Evolutionary conservation across 306 rosid genomes (phyloP).

Genomic region (Pterocarpus macrocarpus): DNA sequence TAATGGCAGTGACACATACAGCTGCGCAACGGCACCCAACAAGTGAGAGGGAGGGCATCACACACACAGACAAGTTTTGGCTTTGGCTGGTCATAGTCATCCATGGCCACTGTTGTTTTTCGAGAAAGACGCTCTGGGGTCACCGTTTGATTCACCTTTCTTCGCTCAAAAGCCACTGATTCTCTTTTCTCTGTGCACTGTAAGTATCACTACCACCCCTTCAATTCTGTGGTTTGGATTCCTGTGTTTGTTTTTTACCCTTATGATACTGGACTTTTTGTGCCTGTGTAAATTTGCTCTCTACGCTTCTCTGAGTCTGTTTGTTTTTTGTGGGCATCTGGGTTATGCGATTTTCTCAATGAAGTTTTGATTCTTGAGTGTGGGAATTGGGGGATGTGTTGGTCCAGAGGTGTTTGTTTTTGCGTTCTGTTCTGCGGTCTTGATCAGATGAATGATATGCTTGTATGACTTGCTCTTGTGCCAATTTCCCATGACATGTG

Average conservation of each 20-base stretch:
- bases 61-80: not conserved
- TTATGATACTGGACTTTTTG: not conserved
- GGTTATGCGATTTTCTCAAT: not conserved
- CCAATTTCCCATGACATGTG: constrained; percentile 30
- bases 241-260: not conserved
- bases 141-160: constrained; percentile 66
- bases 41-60: not conserved
- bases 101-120: constrained; percentile 8
- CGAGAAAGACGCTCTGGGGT: constrained; percentile 61
- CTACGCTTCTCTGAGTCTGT: not conserved
- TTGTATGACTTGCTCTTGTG: constrained; percentile 19
- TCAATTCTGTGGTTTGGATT: constrained; percentile 18
- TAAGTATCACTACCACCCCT: constrained; percentile 47
- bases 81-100: not conserved
- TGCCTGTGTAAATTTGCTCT: constrained; percentile 22
- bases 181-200: constrained; percentile 64
- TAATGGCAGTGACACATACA: constrained; percentile 6
- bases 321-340: constrained; percentile 28
- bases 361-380: constrained; percentile 38
- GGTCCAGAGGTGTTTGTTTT: too few relatives aligned
- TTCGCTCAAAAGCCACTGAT: constrained; percentile 56
- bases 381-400: constrained; percentile 28
- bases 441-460: constrained; percentile 32
- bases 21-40: not conserved
- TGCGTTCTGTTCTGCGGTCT: not conserved